Evolutionary conservation across 192 early-diverging fungal species (phyloP).

Genomic region (Coemansia sp.): DNA sequence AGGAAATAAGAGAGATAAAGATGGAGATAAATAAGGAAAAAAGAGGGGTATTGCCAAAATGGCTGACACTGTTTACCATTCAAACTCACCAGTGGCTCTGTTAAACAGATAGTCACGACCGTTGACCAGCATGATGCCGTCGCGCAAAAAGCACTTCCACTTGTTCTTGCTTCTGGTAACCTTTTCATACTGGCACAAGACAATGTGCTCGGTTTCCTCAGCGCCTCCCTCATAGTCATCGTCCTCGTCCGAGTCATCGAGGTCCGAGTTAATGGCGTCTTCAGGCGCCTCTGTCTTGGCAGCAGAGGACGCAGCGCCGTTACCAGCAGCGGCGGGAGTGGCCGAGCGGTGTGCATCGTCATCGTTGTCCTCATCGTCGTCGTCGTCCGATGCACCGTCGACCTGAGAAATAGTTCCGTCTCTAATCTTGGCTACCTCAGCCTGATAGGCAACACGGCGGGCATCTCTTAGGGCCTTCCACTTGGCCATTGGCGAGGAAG

Average conservation of each 20-base stretch:
- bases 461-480: constrained; percentile 20
- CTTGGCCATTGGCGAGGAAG: constrained; percentile 20
- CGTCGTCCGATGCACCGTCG: constrained; percentile 40
- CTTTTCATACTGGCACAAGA: constrained; percentile 74
- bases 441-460: constrained; percentile 10
- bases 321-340: constrained; percentile 21
- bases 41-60: neutral
- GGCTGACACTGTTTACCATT: constrained; percentile 73
- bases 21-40: constrained; percentile 1
- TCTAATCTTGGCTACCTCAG: neutral
- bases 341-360: constrained; percentile 48
- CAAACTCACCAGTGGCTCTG: constrained; percentile 94
- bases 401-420: constrained; percentile 20
- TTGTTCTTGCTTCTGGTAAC: constrained; percentile 96
- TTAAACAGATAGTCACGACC: constrained; percentile 95
- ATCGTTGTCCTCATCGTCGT: constrained; percentile 30
- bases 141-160: constrained; percentile 97
- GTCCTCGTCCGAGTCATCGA: constrained; percentile 76
- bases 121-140: constrained; percentile 94
- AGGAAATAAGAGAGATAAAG: neutral
- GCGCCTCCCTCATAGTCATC: constrained; percentile 54
- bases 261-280: constrained; percentile 68
- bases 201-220: constrained; percentile 71
- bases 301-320: neutral
- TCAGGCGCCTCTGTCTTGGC: constrained; percentile 35